Evolutionary conservation across 2,329 filamentous ascomycete genomes (phyloP), one percentile per base, ranked within the genome.

Genomic region (Ustilaginoidea virens): DNA sequence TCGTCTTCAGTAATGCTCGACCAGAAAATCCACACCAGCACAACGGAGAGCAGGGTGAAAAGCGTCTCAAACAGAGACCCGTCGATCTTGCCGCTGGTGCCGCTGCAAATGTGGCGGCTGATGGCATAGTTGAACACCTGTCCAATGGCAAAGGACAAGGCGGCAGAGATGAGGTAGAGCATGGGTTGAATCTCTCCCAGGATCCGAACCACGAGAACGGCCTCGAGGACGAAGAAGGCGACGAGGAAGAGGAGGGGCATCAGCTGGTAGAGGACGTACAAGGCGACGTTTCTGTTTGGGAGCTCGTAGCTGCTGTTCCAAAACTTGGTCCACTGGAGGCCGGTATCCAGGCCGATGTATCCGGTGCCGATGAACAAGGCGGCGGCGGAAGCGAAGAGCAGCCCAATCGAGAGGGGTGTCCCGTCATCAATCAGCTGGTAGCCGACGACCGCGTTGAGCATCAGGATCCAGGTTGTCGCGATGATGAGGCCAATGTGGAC

Each of bases 1-100:
- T 94, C 87, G 46, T 98, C 90, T 56, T 98, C 90, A 11, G 90
- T 98, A 45, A 98, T 98, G 58, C 85, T 94, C 26, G 85, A 92
- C 90, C 90, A 98, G 63, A 98, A 98, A 33, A 81, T 55, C 86
- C 90, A 98, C 39, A 94, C 59, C 56, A 73, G 73, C 12, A 82
- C 65, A 4, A 98, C 83, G 1, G 86, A 67, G 9, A 87, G 58
- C 1, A 94, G 63, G 0, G 86, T 96, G 58, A 98, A 96, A 5
- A 96, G 60, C 0, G 86, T 92, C 53, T 94, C 72, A 52, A 98
- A 98, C 1, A 98, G 57, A 5, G 87, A 74, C 28, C 90, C 90
- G 48, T 98, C 87, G 47, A 98, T 92, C 52, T 80, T 85, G 39
- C 85, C 83, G 23, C 63, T 48, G 0, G 85, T 81, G 25, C 82